Evolutionary conservation across 495 filamentous ascomycete genomes (phyloP).

Genomic region (Aspergillus panamensis): DNA sequence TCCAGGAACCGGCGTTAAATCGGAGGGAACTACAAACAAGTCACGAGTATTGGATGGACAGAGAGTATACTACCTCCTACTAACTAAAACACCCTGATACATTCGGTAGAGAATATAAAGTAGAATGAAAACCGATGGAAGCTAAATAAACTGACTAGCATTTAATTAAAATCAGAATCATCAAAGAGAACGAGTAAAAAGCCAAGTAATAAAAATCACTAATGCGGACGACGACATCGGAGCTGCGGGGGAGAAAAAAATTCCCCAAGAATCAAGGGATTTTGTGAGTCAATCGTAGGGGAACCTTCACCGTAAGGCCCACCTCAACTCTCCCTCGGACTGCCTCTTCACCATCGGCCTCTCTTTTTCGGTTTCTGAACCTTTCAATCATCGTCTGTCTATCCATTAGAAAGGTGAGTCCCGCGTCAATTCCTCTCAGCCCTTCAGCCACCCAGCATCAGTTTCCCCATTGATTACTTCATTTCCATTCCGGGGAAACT

Average conservation of each 20-base stretch:
- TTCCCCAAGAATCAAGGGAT: conserved; percentile 7
- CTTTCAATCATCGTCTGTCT: background rate
- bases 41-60: background rate
- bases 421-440: background rate
- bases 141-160: too few species aligned
- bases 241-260: conserved; percentile 26
- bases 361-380: background rate
- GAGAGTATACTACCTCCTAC: too few species aligned
- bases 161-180: background rate
- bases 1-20: conserved; percentile 10
- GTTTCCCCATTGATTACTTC: background rate
- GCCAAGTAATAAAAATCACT: conserved; percentile 9
- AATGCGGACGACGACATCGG: conserved; percentile 35
- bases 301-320: conserved; percentile 7
- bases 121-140: background rate
- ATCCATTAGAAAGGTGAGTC: conserved; percentile 10
- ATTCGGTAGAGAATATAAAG: conserved; percentile 1
- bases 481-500: conserved; percentile 1
- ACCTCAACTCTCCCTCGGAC: background rate
- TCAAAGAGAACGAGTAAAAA: conserved; percentile 2
- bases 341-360: background rate
- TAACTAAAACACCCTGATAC: background rate
- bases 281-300: conserved; percentile 24
- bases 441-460: background rate
- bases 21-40: background rate